Conservation (phyloP, 208 protist genomes). For the Leptomonas seymouri region DNA sequence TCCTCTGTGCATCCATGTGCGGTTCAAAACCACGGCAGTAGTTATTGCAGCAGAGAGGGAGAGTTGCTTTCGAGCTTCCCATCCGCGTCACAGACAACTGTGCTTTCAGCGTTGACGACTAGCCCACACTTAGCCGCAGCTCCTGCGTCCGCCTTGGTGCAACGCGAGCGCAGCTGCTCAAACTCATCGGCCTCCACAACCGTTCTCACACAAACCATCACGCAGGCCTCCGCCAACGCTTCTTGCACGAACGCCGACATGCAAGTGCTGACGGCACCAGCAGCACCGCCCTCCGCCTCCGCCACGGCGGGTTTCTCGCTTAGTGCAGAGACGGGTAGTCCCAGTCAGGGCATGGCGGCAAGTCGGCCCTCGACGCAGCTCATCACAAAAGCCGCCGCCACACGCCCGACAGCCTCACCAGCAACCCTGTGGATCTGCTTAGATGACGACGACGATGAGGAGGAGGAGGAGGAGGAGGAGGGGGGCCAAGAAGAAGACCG, state of each 20-base stretch:
- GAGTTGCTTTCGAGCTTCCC: not conserved
- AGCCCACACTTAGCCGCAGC: no score
- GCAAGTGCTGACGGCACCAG: not conserved
- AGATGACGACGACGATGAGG: slow-evolving; percentile 70
- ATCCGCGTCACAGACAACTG: not conserved
- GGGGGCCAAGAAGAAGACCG: not conserved
- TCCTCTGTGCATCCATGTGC: not conserved
- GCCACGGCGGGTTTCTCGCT: not conserved
- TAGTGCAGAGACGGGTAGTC: not conserved
- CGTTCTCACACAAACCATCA: slow-evolving; percentile 14
- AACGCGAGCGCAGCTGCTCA: not conserved
- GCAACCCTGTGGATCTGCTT: slow-evolving; percentile 81
- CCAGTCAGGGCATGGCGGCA: not conserved
- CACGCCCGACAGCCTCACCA: slow-evolving; percentile 56
- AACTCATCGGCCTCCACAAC: slow-evolving; percentile 6
- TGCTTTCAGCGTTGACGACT: not conserved
- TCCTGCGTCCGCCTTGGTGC: not conserved
- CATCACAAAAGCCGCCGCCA: slow-evolving; percentile 55
- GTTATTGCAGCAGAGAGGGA: not conserved
- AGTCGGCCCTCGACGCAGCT: slow-evolving; percentile 54
- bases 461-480: slow-evolving; percentile 18
- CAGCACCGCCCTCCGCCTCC: not conserved
- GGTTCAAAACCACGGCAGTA: not conserved
- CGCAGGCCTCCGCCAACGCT: slow-evolving; percentile 7
- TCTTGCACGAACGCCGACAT: not conserved